Percentiles rank a stretch among this genome's conserved stretches.
phyloP scores from a whole-genome alignment of 192 early-diverging fungal species.

The Podila horticola region DNA sequence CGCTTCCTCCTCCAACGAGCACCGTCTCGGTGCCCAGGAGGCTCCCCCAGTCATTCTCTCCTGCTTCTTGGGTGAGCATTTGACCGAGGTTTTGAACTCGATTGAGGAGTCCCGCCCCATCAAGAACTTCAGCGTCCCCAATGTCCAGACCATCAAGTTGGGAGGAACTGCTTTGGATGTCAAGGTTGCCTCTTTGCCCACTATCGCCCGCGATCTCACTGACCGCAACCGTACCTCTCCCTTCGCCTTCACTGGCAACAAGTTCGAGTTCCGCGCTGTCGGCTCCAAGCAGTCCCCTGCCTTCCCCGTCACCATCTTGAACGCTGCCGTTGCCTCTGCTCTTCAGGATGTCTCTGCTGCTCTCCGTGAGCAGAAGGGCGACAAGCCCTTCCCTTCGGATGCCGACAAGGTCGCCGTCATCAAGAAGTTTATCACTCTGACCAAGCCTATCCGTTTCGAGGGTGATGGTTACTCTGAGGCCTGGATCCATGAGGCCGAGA shows the following conservation, averaged over 20 bases:
- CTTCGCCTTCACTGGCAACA: conserved; percentile 99
- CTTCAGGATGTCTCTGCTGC: conserved; percentile 77
- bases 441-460: conserved; percentile 94
- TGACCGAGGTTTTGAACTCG: conserved; percentile 94
- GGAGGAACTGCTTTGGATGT: conserved; percentile 96
- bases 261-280: conserved; percentile 99
- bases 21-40: conserved; percentile 98
- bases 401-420: conserved; percentile 94
- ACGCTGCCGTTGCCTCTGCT: conserved; percentile 90
- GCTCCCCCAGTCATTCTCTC: conserved; percentile 98
- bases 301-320: conserved; percentile 94
- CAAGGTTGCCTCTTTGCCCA: conserved; percentile 92
- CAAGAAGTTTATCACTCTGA: conserved; percentile 81
- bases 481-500: conserved; percentile 93
- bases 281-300: conserved; percentile 98
- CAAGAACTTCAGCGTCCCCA: conserved; percentile 88
- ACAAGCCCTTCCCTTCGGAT: conserved; percentile 77
- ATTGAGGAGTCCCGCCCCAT: conserved; percentile 90
- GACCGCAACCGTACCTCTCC: conserved; percentile 99
- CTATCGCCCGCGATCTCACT: conserved; percentile 95
- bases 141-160: conserved; percentile 91
- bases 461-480: conserved; percentile 97
- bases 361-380: conserved; percentile 84
- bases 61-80: conserved; percentile 96
- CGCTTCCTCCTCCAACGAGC: conserved; percentile 96